These are phyloP conservation scores for Taphrina betulina DNA, from an alignment of 1,139 yeast genomes.

Conservation along the genomic window DNA sequence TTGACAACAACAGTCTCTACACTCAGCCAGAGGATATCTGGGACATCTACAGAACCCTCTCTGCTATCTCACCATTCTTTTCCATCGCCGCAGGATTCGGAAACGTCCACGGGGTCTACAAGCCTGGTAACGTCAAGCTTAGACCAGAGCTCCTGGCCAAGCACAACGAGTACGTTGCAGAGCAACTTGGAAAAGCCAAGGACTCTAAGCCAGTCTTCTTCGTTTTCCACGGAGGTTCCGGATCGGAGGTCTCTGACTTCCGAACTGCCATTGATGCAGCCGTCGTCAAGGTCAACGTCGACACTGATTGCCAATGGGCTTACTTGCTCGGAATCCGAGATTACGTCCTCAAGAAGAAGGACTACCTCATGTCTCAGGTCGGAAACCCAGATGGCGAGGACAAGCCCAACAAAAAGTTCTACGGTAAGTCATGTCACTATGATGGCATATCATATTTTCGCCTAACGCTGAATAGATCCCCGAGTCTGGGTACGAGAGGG, in stretches of 20 bases:
- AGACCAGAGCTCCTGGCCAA: constrained; percentile 92
- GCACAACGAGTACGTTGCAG: constrained; percentile 79
- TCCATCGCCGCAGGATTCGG: constrained; percentile 99
- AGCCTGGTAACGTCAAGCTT: constrained; percentile 96
- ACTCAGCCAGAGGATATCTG: constrained; percentile 95
- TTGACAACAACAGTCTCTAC: constrained; percentile 81
- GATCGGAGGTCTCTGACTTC: constrained; percentile 89
- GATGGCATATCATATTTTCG: constrained; percentile 53
- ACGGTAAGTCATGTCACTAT: constrained; percentile 2
- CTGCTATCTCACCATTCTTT: constrained; percentile 94
- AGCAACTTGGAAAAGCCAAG: constrained; percentile 54
- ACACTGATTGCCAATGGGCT: constrained; percentile 98
- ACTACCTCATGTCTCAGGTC: constrained; percentile 79
- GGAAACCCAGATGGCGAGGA: constrained; percentile 99
- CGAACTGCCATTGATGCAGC: constrained; percentile 88
- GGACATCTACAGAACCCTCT: constrained; percentile 83
- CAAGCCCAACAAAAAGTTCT: constrained; percentile 68
- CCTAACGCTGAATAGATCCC: constrained; percentile 69
- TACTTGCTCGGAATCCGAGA: constrained; percentile 95
- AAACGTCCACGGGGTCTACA: constrained; percentile 99
- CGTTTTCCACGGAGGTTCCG: constrained; percentile 99
- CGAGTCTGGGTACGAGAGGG: constrained; percentile 99
- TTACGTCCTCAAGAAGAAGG: constrained; percentile 93
- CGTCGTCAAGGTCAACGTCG: constrained; percentile 98
- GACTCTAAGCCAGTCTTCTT: constrained; percentile 80